A percentile compares a stretch with the other conserved stretches of the same genome.
These are phyloP conservation scores for Fraxinus sp. DNA, from an alignment of 305 asterid genomes.

Conservation along the genomic window DNA sequence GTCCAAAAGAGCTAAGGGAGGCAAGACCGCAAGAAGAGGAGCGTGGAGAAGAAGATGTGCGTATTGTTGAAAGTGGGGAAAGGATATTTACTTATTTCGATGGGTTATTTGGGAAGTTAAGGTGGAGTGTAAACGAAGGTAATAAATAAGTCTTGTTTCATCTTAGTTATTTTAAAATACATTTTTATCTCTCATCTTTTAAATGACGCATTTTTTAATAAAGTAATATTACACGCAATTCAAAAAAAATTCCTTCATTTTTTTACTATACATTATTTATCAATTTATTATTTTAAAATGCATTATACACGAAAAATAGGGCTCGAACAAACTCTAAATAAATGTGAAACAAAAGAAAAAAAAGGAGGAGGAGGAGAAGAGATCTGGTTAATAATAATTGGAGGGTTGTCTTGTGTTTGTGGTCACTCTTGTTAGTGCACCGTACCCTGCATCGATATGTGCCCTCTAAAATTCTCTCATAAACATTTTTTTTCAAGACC, in stretches of 20 bases:
- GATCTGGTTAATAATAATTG: neutral
- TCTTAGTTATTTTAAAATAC: too few species aligned
- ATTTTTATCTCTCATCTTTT: too few species aligned
- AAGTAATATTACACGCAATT: too few species aligned
- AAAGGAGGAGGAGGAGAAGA: too few species aligned
- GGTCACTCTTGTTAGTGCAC: neutral
- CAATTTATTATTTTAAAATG: too few species aligned
- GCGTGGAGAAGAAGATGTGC: slow-evolving; percentile 14
- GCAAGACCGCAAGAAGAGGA: slow-evolving; percentile 28
- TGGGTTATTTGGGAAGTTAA: slow-evolving; percentile 52
- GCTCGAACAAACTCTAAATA: too few species aligned
- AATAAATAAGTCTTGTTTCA: neutral
- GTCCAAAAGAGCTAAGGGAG: slow-evolving; percentile 21
- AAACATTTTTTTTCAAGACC: too few species aligned
- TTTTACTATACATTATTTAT: too few species aligned
- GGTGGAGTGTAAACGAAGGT: slow-evolving; percentile 43
- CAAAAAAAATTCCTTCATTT: too few species aligned
- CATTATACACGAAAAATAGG: too few species aligned
- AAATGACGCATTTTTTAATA: too few species aligned
- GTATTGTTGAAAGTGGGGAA: slow-evolving; percentile 15
- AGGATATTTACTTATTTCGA: slow-evolving; percentile 24
- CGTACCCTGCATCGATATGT: neutral
- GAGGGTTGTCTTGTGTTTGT: neutral
- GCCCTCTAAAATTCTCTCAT: neutral
- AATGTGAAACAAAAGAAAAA: too few species aligned